Evolutionary conservation across 495 filamentous ascomycete genomes (phyloP), one percentile per base, ranked within the genome.

Genomic region (Xylaria scruposa): DNA sequence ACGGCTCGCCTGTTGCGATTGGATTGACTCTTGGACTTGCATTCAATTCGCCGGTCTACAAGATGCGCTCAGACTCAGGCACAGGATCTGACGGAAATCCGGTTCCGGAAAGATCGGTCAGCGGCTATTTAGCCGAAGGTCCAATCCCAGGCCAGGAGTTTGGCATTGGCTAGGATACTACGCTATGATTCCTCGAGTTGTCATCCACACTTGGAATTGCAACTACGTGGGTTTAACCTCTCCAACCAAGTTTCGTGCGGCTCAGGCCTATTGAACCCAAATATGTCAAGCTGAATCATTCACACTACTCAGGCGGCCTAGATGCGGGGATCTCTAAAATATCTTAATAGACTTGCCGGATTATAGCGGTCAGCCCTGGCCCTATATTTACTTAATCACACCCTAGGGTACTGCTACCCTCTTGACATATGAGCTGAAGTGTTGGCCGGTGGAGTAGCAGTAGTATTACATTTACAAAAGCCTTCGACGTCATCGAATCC

Each of bases 81-180:
- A 73, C 60, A 70, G 70, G 67, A 76, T 73, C 70, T 72, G 46
- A 40, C 40, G 49, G 61, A 70, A 60, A 13, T 33, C 46, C 51
- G 47, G 70, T 73, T 60, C 67, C 58, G 49, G 49, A 71, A 56
- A 59, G 70, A 73, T 72, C 67, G 68, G n/a, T 56, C 29, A 33
- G 67, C 70, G 72, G 74, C 9, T 12, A 72, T 31, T 65, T 73
- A 70, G 67, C 67, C 67, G 67, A 70, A 47, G 2, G 15, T 29
- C 67, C 67, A 60, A 36, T 66, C 59, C n/a, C 49, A 67, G 65
- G n/a, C 49, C 26, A 49, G 42, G 49, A 42, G 0, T 67, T 24
- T n/a, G 8, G 26, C 47, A 24, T 9, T n/a, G 17, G 3, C 64
- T 7, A 21, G 26, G 31, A 21, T 56, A 33, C 9, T 54, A 26